Percentiles rank a stretch among this genome's conserved stretches.
phyloP scores from a whole-genome alignment of 2,329 filamentous ascomycete species.

The Sporothrix euskadiensis region DNA sequence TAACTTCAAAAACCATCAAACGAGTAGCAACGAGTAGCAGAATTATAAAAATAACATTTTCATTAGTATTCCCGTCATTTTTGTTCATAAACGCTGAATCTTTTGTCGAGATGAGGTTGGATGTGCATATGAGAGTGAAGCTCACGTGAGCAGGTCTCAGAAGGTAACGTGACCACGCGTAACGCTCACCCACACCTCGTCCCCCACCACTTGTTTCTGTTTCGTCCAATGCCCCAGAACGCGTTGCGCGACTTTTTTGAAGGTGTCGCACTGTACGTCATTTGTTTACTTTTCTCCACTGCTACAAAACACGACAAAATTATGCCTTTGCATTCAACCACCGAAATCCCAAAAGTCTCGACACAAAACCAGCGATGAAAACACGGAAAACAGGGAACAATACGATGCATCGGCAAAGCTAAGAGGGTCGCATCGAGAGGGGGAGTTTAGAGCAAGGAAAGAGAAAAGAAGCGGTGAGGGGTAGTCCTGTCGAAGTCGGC shows the following conservation, averaged over 20 bases:
- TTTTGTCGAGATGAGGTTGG: background rate
- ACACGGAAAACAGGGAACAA: background rate
- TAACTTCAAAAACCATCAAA: too few species aligned
- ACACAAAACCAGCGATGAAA: background rate
- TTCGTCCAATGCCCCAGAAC: background rate
- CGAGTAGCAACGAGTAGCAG: too few species aligned
- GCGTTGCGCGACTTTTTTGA: constrained; percentile 3
- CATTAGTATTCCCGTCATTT: background rate
- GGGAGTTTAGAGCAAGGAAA: background rate
- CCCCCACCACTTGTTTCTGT: background rate
- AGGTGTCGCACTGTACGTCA: constrained; percentile 22
- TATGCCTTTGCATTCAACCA: constrained; percentile 5
- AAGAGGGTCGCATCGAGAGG: constrained; percentile 8
- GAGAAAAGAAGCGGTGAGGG: constrained; percentile 17
- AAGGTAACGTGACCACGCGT: constrained; percentile 25
- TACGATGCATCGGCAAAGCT: background rate
- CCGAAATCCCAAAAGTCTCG: constrained; percentile 4
- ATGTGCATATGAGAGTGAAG: background rate
- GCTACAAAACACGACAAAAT: background rate
- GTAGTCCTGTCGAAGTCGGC: background rate
- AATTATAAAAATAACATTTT: background rate
- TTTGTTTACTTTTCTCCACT: constrained; percentile 29
- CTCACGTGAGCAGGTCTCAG: constrained; percentile 7
- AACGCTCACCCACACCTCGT: background rate
- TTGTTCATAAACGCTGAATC: background rate